Evolutionary conservation across 345 rosid genomes (phyloP).

Genomic region (Melastoma malabathricum): DNA sequence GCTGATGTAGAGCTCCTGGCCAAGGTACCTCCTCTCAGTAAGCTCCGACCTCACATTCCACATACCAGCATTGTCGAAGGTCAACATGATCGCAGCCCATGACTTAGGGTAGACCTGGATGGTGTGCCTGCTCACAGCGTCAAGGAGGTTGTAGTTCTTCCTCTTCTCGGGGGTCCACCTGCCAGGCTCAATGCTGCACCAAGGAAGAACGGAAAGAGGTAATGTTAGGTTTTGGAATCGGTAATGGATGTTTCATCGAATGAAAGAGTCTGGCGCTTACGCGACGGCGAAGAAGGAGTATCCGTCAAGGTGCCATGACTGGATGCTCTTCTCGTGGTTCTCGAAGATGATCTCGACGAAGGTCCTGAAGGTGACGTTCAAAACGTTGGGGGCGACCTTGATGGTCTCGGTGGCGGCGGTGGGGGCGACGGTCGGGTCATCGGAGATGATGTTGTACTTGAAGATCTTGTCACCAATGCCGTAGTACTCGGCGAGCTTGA

Average conservation of each 20-base stretch:
- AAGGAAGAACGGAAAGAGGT: background rate
- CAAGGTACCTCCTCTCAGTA: slow-evolving; percentile 12
- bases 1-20: slow-evolving; percentile 14
- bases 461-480: slow-evolving; percentile 7
- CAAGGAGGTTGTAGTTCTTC: slow-evolving; percentile 15
- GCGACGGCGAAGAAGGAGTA: slow-evolving; percentile 14
- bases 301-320: slow-evolving; percentile 13
- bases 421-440: slow-evolving; percentile 1
- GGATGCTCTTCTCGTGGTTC: slow-evolving; percentile 20
- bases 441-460: slow-evolving; percentile 10
- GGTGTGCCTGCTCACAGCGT: slow-evolving; percentile 17
- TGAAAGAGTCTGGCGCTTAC: background rate
- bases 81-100: slow-evolving; percentile 17
- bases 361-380: slow-evolving; percentile 12
- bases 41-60: slow-evolving; percentile 15
- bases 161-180: slow-evolving; percentile 17
- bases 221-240: background rate
- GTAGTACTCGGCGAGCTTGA: slow-evolving; percentile 14
- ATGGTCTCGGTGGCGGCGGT: background rate
- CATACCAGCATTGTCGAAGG: slow-evolving; percentile 17
- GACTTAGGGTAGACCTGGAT: slow-evolving; percentile 16
- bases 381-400: slow-evolving; percentile 5
- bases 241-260: background rate
- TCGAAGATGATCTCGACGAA: slow-evolving; percentile 16
- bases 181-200: slow-evolving; percentile 16